Base-by-base conservation (phyloP, 2,329 filamentous ascomycete genomes). In the Dichotomopilus funicola region DNA sequence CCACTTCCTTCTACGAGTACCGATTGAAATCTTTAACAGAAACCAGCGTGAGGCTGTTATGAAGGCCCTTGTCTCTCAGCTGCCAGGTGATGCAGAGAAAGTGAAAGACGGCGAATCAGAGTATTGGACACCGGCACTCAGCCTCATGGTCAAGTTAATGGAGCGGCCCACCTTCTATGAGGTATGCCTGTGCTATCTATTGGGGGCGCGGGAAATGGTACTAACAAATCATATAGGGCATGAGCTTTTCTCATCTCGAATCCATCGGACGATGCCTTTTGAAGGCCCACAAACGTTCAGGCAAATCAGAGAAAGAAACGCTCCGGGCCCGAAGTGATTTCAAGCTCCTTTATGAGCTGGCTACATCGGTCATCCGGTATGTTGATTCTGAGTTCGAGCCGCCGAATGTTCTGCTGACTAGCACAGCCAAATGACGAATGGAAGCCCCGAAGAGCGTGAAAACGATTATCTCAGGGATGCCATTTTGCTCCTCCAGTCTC, bases 121-220 rank as follows among this genome's bases (percentile, higher is more conserved):
- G 1, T 57, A 63, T 8, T 74, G 71, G 68, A 71, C 68, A 49
- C 56, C 69, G 8, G 62, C 77, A 5, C 66, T 82, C 6, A 71
- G 73, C 19, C 61, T 82, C 48, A 72, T 75, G 59, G 65, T 72
- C 2, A 81, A 78, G 61, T 65, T 81, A 31, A 78, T 80, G 73
- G 65, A 67, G 5, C 71, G 72, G n/a, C 72, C 78, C 0, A 79
- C 77, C 0, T 79, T 79, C 54, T 78, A 81, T 60, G 68, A 77
- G 43, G 69, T 69, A 63, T 51, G 63, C 8, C 11, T 4, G 1
- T 12, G 12, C 11, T 31, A 27, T 27, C 36, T 7, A 2, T 5
- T 11, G n/a, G 35, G 9, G 4, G 31, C 31, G n/a, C 7, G 51
- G n/a, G 0, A 1, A 9, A 37, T 6, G 37, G 38, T 58, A 19